Evolutionary conservation across 352 stramenopile species (phyloP), one percentile per base, ranked within the genome.

Genomic region (Globisporangium nunn): DNA sequence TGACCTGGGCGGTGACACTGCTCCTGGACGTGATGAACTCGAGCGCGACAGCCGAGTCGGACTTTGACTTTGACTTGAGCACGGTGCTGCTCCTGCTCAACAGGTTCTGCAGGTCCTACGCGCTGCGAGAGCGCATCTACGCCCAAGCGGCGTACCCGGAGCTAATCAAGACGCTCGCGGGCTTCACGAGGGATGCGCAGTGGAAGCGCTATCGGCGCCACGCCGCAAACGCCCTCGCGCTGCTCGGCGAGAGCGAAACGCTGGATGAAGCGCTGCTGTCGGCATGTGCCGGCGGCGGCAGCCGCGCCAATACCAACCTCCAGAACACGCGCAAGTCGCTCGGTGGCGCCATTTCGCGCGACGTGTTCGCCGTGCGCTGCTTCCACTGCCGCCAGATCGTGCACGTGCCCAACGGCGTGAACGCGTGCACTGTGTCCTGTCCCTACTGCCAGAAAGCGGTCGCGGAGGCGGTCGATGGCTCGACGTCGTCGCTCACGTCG

Each of bases 341-440:
- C 37, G 37, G 37, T 12, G 37, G 37, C 12, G 11, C 6, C 4
- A 33, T 35, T 14, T n/a, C 50, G 15, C 35, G 41, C 12, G 63
- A 53, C n/a, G 43, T 23, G 29, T 79, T 62, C 30, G 52, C 68
- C 0, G 67, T 81, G 12, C 75, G 77, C 12, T 90, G 80, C 44
- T 68, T 80, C 15, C 72, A 86, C 56, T 90, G 80, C 59, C 72
- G 67, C 0, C 67, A 87, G 58, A 57, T 77, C 0, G 80, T 86
- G 7, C 66, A 72, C 44, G 61, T 84, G n/a, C 62, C 63, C 10
- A 30, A 55, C 1, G 59, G 66, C 15, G 55, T 58, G 14, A 78
- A 71, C 47, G 61, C 68, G 0, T 64, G 69, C 6, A 55, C 67
- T 4, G 61, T 70, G 6, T 56, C 60, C n/a, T 90, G 73, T 49